These are phyloP conservation scores for Amylocystis lapponica DNA, from an alignment of 768 basidiomycete species.

Conservation along the genomic window DNA sequence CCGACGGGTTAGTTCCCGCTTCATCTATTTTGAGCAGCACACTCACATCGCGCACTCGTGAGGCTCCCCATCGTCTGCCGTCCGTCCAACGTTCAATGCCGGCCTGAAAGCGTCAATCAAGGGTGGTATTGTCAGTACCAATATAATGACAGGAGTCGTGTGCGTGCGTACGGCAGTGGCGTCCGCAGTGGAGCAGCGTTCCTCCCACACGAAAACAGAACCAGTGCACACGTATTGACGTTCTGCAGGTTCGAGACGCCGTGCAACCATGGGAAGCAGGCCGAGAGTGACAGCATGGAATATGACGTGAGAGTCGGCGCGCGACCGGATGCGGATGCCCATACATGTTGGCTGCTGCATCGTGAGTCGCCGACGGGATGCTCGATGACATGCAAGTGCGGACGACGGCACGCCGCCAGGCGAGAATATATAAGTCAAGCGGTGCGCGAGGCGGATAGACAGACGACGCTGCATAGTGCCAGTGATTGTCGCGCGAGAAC, in stretches of 20 bases:
- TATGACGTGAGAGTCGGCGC: constrained; percentile 65
- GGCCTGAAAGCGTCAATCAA: too few relatives aligned
- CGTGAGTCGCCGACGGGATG: not conserved
- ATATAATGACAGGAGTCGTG: too few relatives aligned
- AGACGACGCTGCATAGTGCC: not conserved
- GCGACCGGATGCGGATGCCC: constrained; percentile 54
- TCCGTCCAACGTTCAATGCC: constrained; percentile 84
- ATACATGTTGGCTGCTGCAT: constrained; percentile 63
- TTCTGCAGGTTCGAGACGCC: constrained; percentile 73
- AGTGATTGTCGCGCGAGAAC: constrained; percentile 3
- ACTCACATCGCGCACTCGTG: constrained; percentile 68
- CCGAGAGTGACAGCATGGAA: constrained; percentile 64
- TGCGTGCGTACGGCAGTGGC: constrained; percentile 50
- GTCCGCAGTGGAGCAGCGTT: constrained; percentile 63
- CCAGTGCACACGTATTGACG: constrained; percentile 62
- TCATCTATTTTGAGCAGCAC: not conserved
- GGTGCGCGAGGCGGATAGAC: not conserved
- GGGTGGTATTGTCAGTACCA: not conserved
- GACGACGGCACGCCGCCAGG: not conserved
- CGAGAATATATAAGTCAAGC: not conserved
- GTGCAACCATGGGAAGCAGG: constrained; percentile 58
- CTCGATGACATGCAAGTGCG: not conserved
- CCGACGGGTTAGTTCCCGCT: not conserved
- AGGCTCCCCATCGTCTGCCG: constrained; percentile 66
- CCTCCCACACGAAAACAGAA: constrained; percentile 80